Percentiles rank a stretch among this genome's conserved stretches.
These are phyloP conservation scores for Taiozyma onychis DNA, from an alignment of 1,139 yeast species.

Conservation along the genomic window DNA sequence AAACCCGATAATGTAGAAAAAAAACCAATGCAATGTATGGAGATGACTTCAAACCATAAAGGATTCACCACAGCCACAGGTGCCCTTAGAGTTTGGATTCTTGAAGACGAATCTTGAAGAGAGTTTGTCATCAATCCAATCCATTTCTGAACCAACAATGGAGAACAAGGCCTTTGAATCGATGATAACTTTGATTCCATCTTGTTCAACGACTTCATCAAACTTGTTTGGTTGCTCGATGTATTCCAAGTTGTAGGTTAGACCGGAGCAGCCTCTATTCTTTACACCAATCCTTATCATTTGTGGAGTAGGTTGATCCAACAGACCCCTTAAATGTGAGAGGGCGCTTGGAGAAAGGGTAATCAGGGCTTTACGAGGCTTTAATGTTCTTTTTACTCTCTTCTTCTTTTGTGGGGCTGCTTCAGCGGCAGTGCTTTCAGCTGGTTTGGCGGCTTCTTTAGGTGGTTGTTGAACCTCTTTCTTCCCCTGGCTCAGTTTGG, in stretches of 20 bases:
- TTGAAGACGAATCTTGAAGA: conserved; percentile 84
- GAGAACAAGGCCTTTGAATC: conserved; percentile 95
- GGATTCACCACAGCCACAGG: conserved; percentile 98
- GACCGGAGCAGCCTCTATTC: conserved; percentile 94
- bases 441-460: neutral
- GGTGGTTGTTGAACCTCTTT: conserved; percentile 2
- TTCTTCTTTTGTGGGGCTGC: conserved; percentile 25
- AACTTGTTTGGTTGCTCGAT: conserved; percentile 87
- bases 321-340: conserved; percentile 56
- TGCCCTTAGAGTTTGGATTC: conserved; percentile 95
- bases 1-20: neutral
- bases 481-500: conserved; percentile 6
- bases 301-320: conserved; percentile 82
- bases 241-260: conserved; percentile 86
- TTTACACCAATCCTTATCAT: conserved; percentile 89
- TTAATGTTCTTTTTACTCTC: conserved; percentile 59
- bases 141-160: conserved; percentile 97
- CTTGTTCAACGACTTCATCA: conserved; percentile 89
- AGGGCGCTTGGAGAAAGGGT: conserved; percentile 72
- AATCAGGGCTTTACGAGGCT: conserved; percentile 86
- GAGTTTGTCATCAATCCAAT: conserved; percentile 92
- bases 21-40: neutral
- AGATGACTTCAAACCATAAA: conserved; percentile 69
- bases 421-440: neutral
- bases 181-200: conserved; percentile 85